Conservation (phyloP, 1,284 basidiomycete species). For the Exobasidium rhododendri region DNA sequence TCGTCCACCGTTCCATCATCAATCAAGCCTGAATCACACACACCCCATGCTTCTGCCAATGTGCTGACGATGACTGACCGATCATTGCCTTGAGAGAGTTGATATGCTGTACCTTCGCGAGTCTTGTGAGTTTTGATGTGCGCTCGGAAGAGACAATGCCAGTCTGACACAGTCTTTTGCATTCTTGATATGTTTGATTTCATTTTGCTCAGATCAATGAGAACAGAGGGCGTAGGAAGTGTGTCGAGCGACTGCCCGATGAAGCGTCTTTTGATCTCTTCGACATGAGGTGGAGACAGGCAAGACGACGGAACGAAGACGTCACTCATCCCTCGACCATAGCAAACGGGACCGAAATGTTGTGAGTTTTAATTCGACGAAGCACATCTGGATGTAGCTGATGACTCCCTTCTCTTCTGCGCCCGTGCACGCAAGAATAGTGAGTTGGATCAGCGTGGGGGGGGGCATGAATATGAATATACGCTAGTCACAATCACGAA, state of each 20-base stretch:
- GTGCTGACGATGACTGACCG: slow-evolving; percentile 78
- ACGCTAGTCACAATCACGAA: too few relatives aligned
- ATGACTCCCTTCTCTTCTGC: too few relatives aligned
- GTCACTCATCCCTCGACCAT: too few relatives aligned
- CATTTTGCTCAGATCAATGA: slow-evolving; percentile 71
- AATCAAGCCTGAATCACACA: slow-evolving; percentile 69
- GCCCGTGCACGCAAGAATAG: too few relatives aligned
- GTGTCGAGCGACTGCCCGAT: slow-evolving; percentile 63
- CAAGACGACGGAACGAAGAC: background rate
- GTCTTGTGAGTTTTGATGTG: slow-evolving; percentile 83
- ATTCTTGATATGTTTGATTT: slow-evolving; percentile 70
- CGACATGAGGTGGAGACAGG: background rate
- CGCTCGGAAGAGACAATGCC: slow-evolving; percentile 65
- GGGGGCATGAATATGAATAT: too few relatives aligned
- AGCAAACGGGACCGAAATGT: too few relatives aligned
- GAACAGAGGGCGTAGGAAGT: slow-evolving; percentile 72
- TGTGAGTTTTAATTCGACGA: too few relatives aligned
- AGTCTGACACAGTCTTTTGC: slow-evolving; percentile 68
- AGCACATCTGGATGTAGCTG: too few relatives aligned
- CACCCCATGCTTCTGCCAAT: slow-evolving; percentile 71
- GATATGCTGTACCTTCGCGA: slow-evolving; percentile 26
- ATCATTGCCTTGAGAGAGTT: slow-evolving; percentile 61
- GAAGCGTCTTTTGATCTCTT: slow-evolving; percentile 14
- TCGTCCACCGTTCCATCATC: slow-evolving; percentile 71
- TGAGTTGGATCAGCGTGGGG: too few relatives aligned